phyloP scores from a whole-genome alignment of 2,329 filamentous ascomycete species.

The Aureobasidium sp. region DNA sequence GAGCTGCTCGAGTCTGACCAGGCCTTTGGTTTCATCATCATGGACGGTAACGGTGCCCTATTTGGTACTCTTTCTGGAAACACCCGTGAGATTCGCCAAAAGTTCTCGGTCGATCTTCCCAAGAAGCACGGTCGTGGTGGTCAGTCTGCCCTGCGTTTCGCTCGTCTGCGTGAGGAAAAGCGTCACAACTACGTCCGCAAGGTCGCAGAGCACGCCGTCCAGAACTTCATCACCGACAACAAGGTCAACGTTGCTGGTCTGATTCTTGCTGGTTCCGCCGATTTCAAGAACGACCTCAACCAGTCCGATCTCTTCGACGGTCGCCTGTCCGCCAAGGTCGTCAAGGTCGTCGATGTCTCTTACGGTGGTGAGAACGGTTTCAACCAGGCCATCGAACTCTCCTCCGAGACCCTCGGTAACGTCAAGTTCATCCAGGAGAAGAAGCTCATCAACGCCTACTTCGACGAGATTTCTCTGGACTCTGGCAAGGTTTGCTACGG shows the following conservation, averaged over 20 bases:
- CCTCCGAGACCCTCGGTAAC: conserved; percentile 91
- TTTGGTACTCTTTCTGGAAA: conserved; percentile 97
- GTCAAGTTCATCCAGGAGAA: conserved; percentile 99
- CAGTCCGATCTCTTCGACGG: conserved; percentile 95
- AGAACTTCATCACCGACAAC: conserved; percentile 98
- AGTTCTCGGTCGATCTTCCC: conserved; percentile 95
- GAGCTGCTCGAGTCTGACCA: conserved; percentile 98
- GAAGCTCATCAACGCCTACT: conserved; percentile 98
- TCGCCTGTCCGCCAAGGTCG: conserved; percentile 87
- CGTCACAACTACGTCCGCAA: conserved; percentile 99
- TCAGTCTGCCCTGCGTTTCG: conserved; percentile 98
- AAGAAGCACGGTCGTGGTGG: conserved; percentile 99
- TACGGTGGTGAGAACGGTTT: conserved; percentile 99
- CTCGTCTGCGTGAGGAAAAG: conserved; percentile 98
- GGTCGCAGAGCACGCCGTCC: conserved; percentile 93
- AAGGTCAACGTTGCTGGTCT: conserved; percentile 97
- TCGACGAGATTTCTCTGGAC: conserved; percentile 97
- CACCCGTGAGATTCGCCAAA: conserved; percentile 92
- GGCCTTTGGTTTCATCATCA: conserved; percentile 99
- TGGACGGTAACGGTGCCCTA: conserved; percentile 97
- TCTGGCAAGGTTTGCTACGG: conserved; percentile 96
- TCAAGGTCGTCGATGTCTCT: conserved; percentile 98
- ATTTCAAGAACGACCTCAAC: conserved; percentile 99
- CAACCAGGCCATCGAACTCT: conserved; percentile 97
- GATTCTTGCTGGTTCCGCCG: conserved; percentile 91